Base-by-base conservation (phyloP, 495 filamentous ascomycete species). In the Penicillium crystallinum region DNA sequence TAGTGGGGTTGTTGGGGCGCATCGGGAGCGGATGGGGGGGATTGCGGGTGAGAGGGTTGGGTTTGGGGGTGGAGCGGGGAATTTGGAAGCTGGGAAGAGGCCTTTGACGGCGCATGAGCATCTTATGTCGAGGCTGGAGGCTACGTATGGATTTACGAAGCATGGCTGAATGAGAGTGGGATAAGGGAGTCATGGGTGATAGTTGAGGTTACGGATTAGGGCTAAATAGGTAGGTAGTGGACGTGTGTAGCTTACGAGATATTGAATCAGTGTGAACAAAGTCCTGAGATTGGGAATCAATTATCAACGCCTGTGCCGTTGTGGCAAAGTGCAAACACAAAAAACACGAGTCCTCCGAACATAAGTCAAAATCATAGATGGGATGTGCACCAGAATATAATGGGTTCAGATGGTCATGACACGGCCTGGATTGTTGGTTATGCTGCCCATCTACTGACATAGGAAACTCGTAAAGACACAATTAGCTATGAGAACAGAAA, bases 21-120 rank as follows among this genome's bases (percentile, higher is more conserved):
- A 66, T 65, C 71, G 69, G 36, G 57, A 61, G 63, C 55, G 59
- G 57, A 66, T 61, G 30, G 51, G 58, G 17, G 59, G 60, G 22
- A 37, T 21, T 15, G 19, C 21, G 14, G 15, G 53, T 48, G 52
- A 53, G 54, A 56, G 42, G 29, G 61, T 77, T 23, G 74, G 74
- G 33, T 74, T 75, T 66, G 74, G 70, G 14, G 70, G 62, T 43
- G 68, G 70, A 22, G 68, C 71, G 30, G 74, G 68, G 6, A 40
- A 39, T 17, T 40, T 76, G 47, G 66, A 65, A 53, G 72, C 74
- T 0, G 79, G 76, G 54, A 77, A 77, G 48, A 77, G 77, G 62
- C 78, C 80, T 19, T 65, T 96, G 64, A 97, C 93, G 23, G 91
- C 93, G 8, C 75, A 79, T 58, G 87, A 91, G 68, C 91, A 97